Conservation (phyloP, 805 yeast genomes). For the Clavispora asparagi region DNA sequence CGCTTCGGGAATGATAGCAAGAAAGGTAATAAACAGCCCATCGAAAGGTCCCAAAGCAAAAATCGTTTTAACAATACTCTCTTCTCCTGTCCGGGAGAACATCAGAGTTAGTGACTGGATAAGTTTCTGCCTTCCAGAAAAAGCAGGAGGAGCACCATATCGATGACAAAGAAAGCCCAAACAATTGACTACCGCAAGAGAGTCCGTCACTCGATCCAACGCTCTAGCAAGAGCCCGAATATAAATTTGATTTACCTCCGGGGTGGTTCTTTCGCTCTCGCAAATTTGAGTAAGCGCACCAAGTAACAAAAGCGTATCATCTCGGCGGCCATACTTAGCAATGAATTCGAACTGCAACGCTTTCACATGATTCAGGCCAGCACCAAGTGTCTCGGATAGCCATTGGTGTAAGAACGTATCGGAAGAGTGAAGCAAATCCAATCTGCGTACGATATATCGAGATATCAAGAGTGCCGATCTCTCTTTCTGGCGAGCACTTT, state of each 20-base stretch:
- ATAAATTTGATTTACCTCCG: not conserved
- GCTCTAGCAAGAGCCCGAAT: slow-evolving; percentile 1
- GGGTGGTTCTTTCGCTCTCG: not conserved
- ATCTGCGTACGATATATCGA: slow-evolving; percentile 36
- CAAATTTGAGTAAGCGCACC: not conserved
- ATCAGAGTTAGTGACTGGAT: not conserved
- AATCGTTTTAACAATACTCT: not conserved
- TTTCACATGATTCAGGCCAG: not conserved
- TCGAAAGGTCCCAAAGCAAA: slow-evolving; percentile 4
- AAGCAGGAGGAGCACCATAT: not conserved
- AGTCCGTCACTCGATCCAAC: not conserved
- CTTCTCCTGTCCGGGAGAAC: not conserved
- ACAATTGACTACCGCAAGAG: not conserved
- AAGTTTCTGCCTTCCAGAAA: not conserved
- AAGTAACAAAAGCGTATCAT: not conserved
- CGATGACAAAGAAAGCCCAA: not conserved
- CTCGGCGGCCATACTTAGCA: slow-evolving; percentile 7
- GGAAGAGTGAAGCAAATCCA: slow-evolving; percentile 26
- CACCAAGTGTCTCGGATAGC: slow-evolving; percentile 1
- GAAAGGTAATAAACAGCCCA: slow-evolving; percentile 3
- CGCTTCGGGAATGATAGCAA: not conserved
- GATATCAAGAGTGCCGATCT: slow-evolving; percentile 51
- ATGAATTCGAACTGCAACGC: slow-evolving; percentile 15
- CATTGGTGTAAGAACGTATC: slow-evolving; percentile 13
- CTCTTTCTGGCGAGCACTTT: slow-evolving; percentile 44